These are phyloP conservation scores for Zoysia japonica DNA, from an alignment of 176 grass and related monocot species.

Conservation along the genomic window DNA sequence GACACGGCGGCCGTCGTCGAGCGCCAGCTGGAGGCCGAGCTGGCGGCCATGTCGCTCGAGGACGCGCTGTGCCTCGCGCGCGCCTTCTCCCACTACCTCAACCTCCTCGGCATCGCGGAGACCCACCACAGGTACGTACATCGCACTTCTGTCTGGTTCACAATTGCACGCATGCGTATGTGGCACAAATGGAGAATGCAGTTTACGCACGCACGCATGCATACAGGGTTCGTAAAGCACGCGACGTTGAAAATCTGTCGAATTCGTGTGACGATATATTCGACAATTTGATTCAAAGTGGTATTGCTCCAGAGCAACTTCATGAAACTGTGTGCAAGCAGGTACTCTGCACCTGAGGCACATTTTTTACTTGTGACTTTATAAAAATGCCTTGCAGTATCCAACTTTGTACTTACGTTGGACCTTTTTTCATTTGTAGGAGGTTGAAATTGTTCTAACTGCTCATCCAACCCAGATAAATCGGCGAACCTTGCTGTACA, in stretches of 20 bases:
- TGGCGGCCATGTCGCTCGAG: conserved; percentile 75
- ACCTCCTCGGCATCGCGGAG: conserved; percentile 82
- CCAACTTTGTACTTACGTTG: background rate
- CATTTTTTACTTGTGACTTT: background rate
- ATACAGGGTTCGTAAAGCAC: conserved; percentile 64
- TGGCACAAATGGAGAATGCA: too few species aligned
- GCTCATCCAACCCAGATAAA: conserved; percentile 98
- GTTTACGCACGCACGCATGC: background rate
- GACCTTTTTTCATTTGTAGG: conserved; percentile 39
- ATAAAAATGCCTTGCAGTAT: background rate
- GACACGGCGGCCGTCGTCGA: conserved; percentile 69
- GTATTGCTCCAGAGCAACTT: conserved; percentile 62
- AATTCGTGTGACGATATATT: conserved; percentile 93
- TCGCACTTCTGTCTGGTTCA: background rate
- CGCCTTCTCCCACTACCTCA: conserved; percentile 93
- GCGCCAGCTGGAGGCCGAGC: conserved; percentile 69
- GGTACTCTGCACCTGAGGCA: conserved; percentile 28
- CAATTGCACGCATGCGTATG: background rate
- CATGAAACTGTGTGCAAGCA: conserved; percentile 88
- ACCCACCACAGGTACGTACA: conserved; percentile 65
- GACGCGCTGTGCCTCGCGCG: conserved; percentile 72
- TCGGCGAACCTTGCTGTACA: conserved; percentile 84
- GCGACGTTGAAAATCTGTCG: conserved; percentile 45
- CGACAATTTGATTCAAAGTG: conserved; percentile 80
- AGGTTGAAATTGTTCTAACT: conserved; percentile 94